phyloP scores from a whole-genome alignment of 108 stramenopile genomes.

The Heterococcus sp. region DNA sequence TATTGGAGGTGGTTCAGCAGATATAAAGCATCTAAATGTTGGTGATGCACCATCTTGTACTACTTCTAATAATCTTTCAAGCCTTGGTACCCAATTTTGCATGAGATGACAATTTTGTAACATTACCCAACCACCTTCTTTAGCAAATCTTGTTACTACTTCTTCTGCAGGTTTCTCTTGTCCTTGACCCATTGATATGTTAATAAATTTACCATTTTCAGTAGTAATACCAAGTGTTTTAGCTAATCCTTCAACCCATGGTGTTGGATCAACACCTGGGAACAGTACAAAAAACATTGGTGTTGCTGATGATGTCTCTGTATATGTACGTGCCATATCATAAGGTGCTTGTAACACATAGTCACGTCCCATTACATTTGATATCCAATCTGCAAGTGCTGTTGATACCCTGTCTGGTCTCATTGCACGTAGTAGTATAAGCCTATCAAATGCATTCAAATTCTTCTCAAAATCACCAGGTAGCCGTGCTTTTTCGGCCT shows the following conservation, averaged over 20 bases:
- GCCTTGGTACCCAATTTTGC: constrained; percentile 70
- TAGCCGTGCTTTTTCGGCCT: constrained; percentile 63
- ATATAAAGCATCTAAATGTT: constrained; percentile 72
- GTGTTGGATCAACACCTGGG: constrained; percentile 75
- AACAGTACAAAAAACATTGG: constrained; percentile 77
- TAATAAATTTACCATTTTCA: constrained; percentile 67
- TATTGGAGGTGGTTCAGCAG: constrained; percentile 73
- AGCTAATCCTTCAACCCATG: constrained; percentile 71
- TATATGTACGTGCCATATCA: constrained; percentile 63
- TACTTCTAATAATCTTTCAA: constrained; percentile 70
- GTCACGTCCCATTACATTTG: constrained; percentile 52
- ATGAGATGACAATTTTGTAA: constrained; percentile 79
- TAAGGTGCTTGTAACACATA: constrained; percentile 69
- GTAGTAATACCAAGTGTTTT: constrained; percentile 55
- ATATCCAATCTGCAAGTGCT: constrained; percentile 60
- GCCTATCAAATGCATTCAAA: constrained; percentile 56
- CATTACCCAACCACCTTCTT: constrained; percentile 78
- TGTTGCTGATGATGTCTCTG: constrained; percentile 61
- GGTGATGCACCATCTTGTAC: constrained; percentile 65
- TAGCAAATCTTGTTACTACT: constrained; percentile 58
- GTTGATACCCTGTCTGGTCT: constrained; percentile 70
- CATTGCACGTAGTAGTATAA: constrained; percentile 69
- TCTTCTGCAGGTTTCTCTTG: constrained; percentile 70
- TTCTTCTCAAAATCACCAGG: constrained; percentile 68
- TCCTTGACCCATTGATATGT: constrained; percentile 79